These are phyloP conservation scores for Elsinoe batatas DNA, from an alignment of 2,329 filamentous ascomycete genomes.

Conservation along the genomic window DNA sequence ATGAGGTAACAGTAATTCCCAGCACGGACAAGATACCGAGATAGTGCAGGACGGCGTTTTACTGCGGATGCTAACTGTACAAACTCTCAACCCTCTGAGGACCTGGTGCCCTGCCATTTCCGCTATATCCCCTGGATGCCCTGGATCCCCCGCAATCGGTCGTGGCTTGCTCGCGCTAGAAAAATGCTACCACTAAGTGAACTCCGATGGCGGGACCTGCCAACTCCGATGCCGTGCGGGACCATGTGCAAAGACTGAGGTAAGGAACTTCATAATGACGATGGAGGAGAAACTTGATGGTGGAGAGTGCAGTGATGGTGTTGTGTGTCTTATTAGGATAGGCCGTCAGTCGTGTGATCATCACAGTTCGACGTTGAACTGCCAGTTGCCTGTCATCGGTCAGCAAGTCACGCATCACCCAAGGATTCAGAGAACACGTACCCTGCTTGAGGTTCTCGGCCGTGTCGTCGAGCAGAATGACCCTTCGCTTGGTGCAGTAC, in stretches of 20 bases:
- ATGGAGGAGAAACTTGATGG: too few relatives aligned
- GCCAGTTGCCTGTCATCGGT: slow-evolving; percentile 24
- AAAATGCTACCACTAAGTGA: not conserved
- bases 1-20: not conserved
- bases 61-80: slow-evolving; percentile 1
- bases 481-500: slow-evolving; percentile 85
- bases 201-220: not conserved
- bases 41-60: not conserved
- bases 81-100: not conserved
- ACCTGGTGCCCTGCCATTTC: not conserved
- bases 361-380: slow-evolving; percentile 26
- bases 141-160: not conserved
- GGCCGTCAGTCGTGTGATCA: slow-evolving; percentile 11
- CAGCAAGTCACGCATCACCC: slow-evolving; percentile 8
- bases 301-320: not conserved
- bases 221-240: slow-evolving; percentile 5
- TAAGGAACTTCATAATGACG: not conserved
- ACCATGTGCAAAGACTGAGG: not conserved
- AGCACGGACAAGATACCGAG: not conserved
- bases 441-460: slow-evolving; percentile 84
- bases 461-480: slow-evolving; percentile 85
- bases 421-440: slow-evolving; percentile 36
- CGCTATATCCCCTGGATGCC: too few relatives aligned
- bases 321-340: not conserved
- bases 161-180: not conserved